Evolutionary conservation across 192 early-diverging fungal species (phyloP).

Genomic region (Coemansia guatemalensis): DNA sequence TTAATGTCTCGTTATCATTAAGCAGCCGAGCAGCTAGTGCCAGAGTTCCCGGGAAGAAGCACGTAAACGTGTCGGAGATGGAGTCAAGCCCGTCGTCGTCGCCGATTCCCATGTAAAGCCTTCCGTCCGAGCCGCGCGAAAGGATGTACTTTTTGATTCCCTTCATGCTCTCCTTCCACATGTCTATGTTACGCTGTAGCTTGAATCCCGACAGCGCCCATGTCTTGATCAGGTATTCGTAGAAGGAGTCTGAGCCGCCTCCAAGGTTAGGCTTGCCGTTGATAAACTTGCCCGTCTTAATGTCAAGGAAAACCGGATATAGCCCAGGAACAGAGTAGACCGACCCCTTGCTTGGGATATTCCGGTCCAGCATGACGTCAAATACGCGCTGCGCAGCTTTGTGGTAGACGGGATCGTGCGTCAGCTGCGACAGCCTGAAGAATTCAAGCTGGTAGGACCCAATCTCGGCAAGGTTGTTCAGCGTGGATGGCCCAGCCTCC

Average conservation of each 20-base stretch:
- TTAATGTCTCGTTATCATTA: conserved; percentile 36
- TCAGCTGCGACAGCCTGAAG: conserved; percentile 81
- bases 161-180: conserved; percentile 49
- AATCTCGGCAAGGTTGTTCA: conserved; percentile 53
- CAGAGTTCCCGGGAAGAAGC: conserved; percentile 53
- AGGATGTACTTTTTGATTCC: conserved; percentile 49
- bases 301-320: conserved; percentile 72
- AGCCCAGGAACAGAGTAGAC: conserved; percentile 59
- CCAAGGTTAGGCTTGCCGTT: conserved; percentile 73
- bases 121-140: conserved; percentile 42
- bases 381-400: conserved; percentile 65
- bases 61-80: conserved; percentile 51
- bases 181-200: conserved; percentile 48
- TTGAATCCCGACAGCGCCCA: conserved; percentile 71
- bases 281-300: conserved; percentile 49
- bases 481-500: conserved; percentile 37
- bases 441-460: conserved; percentile 72
- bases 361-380: conserved; percentile 47
- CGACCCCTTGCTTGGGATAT: conserved; percentile 39
- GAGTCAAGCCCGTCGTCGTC: conserved; percentile 52
- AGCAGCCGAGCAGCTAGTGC: conserved; percentile 48
- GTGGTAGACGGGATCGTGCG: conserved; percentile 81
- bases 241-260: conserved; percentile 88
- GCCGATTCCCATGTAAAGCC: conserved; percentile 53
- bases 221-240: conserved; percentile 94